Evolutionary conservation across 2,329 filamentous ascomycete genomes (phyloP).

Genomic region (Hymenoscyphus fructigenus): DNA sequence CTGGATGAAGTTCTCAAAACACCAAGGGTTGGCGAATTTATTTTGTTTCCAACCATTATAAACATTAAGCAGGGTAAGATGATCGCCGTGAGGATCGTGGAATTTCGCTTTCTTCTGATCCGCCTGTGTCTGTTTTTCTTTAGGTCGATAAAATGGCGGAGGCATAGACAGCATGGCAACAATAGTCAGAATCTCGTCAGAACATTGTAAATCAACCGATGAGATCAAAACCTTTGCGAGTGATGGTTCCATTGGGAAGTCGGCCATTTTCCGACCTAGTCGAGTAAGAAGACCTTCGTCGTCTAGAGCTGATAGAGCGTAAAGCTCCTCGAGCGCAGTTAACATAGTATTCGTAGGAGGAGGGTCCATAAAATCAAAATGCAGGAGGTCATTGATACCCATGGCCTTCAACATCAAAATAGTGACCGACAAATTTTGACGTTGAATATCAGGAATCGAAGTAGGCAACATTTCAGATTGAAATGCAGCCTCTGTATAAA

Average conservation of each 20-base stretch:
- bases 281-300: constrained; percentile 93
- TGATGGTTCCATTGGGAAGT: constrained; percentile 96
- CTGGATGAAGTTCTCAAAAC: constrained; percentile 97
- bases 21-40: constrained; percentile 84
- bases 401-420: constrained; percentile 99
- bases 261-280: constrained; percentile 93
- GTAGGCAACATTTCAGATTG: constrained; percentile 97
- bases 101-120: constrained; percentile 98
- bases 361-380: constrained; percentile 99
- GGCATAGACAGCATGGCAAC: constrained; percentile 90
- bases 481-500: constrained; percentile 94
- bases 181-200: constrained; percentile 90
- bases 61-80: constrained; percentile 91
- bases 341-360: constrained; percentile 98
- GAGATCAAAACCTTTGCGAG: constrained; percentile 88
- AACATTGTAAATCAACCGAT: constrained; percentile 83
- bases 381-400: constrained; percentile 96
- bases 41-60: constrained; percentile 95
- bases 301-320: constrained; percentile 86
- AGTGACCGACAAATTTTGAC: constrained; percentile 87
- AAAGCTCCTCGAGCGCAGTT: constrained; percentile 91
- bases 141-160: constrained; percentile 89
- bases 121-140: constrained; percentile 94
- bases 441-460: constrained; percentile 93
- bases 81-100: constrained; percentile 91